Percentiles rank a stretch among this genome's conserved stretches.
Conservation (phyloP, 306 rosid species). For the Macrotyloma uniflorum region DNA sequence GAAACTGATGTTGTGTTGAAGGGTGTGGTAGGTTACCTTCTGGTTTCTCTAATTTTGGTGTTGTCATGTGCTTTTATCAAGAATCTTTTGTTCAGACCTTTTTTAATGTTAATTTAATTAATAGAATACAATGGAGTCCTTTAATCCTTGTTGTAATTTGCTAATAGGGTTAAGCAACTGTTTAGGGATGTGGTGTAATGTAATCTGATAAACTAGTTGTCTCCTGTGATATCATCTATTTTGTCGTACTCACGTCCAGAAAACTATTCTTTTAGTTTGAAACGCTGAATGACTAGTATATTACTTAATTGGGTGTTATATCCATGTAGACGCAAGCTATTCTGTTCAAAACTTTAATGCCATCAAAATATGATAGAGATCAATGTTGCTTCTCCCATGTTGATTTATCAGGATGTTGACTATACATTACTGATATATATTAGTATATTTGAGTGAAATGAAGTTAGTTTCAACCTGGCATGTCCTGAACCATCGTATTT, state of each 20-base stretch:
- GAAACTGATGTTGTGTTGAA: slow-evolving; percentile 90
- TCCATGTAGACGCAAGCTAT: background rate
- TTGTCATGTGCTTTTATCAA: background rate
- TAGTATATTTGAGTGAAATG: background rate
- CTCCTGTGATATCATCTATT: background rate
- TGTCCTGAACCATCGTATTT: background rate
- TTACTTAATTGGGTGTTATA: background rate
- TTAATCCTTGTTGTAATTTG: background rate
- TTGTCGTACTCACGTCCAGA: background rate
- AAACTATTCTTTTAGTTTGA: background rate
- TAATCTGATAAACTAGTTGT: background rate
- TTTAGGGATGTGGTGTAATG: slow-evolving; percentile 2
- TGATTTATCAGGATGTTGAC: background rate
- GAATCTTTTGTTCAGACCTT: background rate
- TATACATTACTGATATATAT: background rate
- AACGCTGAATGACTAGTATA: background rate
- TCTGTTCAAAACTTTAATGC: background rate
- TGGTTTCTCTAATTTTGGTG: slow-evolving; percentile 7
- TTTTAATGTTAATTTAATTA: background rate
- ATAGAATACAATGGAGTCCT: background rate
- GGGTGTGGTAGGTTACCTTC: slow-evolving; percentile 77
- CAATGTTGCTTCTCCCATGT: background rate
- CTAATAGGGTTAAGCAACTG: background rate
- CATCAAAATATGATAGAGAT: background rate
- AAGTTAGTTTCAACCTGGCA: background rate